Conservation (phyloP, 2,329 filamentous ascomycete genomes). For the Sporothrix brasiliensis region DNA sequence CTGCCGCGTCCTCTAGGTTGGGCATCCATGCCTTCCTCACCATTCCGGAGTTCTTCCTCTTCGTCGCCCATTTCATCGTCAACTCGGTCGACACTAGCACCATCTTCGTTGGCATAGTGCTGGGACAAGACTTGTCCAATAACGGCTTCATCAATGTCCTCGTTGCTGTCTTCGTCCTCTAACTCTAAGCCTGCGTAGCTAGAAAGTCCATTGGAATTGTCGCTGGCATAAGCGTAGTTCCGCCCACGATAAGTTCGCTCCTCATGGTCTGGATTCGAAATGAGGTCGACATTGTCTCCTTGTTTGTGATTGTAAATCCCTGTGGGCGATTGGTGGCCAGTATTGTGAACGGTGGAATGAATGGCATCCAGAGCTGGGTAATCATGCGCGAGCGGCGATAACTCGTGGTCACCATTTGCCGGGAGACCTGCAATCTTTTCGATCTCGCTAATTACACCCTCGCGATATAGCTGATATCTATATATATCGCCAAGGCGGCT, state of each 20-base stretch:
- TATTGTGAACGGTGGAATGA: not conserved
- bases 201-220: not conserved
- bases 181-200: not conserved
- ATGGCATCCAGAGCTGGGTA: not conserved
- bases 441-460: constrained; percentile 93
- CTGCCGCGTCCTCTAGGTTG: constrained; percentile 55
- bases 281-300: not conserved
- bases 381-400: not conserved
- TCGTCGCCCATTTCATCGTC: constrained; percentile 46
- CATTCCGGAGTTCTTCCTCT: constrained; percentile 44
- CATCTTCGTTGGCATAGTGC: constrained; percentile 35
- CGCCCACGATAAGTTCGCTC: not conserved
- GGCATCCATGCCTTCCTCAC: constrained; percentile 46
- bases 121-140: constrained; percentile 35
- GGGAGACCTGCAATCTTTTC: constrained; percentile 67
- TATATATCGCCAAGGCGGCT: constrained; percentile 85
- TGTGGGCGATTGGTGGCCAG: not conserved
- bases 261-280: constrained; percentile 38
- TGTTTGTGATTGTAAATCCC: not conserved
- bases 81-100: constrained; percentile 39
- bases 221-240: not conserved
- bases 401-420: not conserved
- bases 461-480: constrained; percentile 93
- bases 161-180: not conserved
- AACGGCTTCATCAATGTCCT: constrained; percentile 33